Conservation (phyloP, 2,329 filamentous ascomycete genomes). For the Lasiodiplodia hormozganensis region DNA sequence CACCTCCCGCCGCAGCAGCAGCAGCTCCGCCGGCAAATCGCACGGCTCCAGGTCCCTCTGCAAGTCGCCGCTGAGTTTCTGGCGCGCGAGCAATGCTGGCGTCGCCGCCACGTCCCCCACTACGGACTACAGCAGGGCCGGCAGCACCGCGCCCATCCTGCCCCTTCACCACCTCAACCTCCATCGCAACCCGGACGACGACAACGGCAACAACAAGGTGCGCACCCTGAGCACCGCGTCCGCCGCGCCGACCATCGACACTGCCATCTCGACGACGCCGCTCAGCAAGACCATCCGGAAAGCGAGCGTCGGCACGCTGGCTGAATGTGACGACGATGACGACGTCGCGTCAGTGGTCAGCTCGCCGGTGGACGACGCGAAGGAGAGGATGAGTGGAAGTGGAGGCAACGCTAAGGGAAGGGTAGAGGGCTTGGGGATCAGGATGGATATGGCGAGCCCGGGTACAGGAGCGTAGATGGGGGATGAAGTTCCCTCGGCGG, state of each 20-base stretch:
- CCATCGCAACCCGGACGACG: neutral
- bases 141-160: neutral
- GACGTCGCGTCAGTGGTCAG: neutral
- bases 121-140: neutral
- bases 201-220: neutral
- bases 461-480: neutral
- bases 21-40: neutral
- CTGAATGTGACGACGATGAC: neutral
- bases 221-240: neutral
- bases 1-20: neutral
- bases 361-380: neutral
- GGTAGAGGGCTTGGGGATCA: neutral
- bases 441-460: neutral
- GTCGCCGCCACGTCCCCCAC: neutral
- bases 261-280: conserved; percentile 15
- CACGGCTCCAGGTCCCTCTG: neutral
- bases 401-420: neutral
- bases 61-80: neutral
- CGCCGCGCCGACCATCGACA: conserved; percentile 4
- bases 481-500: neutral
- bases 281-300: conserved; percentile 20
- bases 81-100: neutral
- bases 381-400: neutral
- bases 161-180: neutral
- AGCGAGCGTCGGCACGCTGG: neutral